phyloP scores from a whole-genome alignment of 257 asterid genomes.

The Nicotiana benthamiana region DNA sequence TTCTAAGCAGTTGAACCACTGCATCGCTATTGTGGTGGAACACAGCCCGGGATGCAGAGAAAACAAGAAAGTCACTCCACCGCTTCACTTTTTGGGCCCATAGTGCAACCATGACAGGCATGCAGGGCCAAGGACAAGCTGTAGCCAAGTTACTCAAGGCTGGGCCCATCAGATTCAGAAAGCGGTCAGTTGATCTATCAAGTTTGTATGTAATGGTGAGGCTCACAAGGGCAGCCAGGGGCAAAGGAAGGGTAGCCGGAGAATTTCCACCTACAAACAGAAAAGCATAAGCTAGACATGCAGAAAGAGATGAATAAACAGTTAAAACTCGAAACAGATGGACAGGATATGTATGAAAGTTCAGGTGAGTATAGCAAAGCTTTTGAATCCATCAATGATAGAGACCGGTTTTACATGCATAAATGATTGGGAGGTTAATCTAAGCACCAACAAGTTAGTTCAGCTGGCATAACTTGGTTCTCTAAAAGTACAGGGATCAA shows the following conservation, averaged over 20 bases:
- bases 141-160: slow-evolving; percentile 64
- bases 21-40: slow-evolving; percentile 86
- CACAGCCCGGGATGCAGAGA: slow-evolving; percentile 75
- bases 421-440: not conserved
- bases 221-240: slow-evolving; percentile 88
- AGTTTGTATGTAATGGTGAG: slow-evolving; percentile 91
- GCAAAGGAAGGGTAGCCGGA: slow-evolving; percentile 71
- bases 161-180: slow-evolving; percentile 58
- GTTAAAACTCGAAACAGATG: not conserved
- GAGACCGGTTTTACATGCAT: not conserved
- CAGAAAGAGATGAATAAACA: not conserved
- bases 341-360: not conserved
- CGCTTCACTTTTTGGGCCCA: slow-evolving; percentile 95
- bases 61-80: slow-evolving; percentile 86
- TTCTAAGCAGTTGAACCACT: slow-evolving; percentile 78
- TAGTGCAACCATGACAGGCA: slow-evolving; percentile 70
- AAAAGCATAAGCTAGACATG: slow-evolving; percentile 2
- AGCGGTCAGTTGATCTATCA: slow-evolving; percentile 53
- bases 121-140: slow-evolving; percentile 97
- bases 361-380: not conserved
- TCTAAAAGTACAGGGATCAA: not conserved
- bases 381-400: not conserved
- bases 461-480: not conserved
- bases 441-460: not conserved
- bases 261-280: slow-evolving; percentile 57